Evolutionary conservation across 139 green algal species (phyloP).

Genomic region (Dunaliella primolecta): DNA sequence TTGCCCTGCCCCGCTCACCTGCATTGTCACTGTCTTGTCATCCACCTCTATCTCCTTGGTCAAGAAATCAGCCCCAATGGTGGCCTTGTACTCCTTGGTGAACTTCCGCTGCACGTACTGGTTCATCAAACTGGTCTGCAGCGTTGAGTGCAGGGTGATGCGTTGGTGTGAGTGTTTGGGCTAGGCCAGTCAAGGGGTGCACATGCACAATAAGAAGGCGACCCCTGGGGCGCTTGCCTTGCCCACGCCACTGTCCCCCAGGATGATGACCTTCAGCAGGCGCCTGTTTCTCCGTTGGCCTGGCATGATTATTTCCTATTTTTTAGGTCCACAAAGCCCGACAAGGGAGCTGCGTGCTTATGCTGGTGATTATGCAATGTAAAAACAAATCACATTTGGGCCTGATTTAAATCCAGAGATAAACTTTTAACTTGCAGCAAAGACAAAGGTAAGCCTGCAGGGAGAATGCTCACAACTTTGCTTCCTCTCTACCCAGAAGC

Average conservation of each 20-base stretch:
- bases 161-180: too few species aligned
- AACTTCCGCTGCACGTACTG: constrained; percentile 99
- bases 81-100: constrained; percentile 98
- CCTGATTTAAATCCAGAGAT: background rate
- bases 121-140: constrained; percentile 96
- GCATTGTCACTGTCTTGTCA: constrained; percentile 95
- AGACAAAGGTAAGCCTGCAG: background rate
- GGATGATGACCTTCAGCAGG: constrained; percentile 98
- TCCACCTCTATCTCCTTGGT: constrained; percentile 98
- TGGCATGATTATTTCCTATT: background rate
- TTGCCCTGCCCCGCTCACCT: constrained; percentile 50
- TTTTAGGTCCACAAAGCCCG: background rate
- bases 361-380: background rate
- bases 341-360: too few species aligned
- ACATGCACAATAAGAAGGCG: too few species aligned
- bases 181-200: too few species aligned
- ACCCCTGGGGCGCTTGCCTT: too few species aligned
- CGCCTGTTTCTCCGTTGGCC: constrained; percentile 57
- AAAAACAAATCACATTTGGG: background rate
- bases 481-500: background rate
- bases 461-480: too few species aligned
- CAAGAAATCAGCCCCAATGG: constrained; percentile 97
- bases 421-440: background rate
- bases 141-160: background rate
- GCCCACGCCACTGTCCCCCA: constrained; percentile 85